Evolutionary conservation across 164 flowering plant species (phyloP).

Genomic region (Malania oleifera): DNA sequence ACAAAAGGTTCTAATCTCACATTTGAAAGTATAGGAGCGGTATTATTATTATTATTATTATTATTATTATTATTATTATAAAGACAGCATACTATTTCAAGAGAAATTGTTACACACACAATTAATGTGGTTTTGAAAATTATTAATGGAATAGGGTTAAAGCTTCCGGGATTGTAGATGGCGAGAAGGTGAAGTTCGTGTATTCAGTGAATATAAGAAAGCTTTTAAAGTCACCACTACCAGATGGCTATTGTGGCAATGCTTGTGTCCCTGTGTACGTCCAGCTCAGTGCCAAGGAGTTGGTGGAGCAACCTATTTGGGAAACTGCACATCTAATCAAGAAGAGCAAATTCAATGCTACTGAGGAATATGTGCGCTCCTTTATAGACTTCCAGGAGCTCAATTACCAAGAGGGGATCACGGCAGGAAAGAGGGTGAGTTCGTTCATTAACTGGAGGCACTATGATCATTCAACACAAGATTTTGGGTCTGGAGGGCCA

Average conservation of each 20-base stretch:
- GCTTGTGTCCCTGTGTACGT: conserved; percentile 67
- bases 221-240: conserved; percentile 53
- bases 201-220: conserved; percentile 54
- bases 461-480: conserved; percentile 65
- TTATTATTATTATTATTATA: no score
- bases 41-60: no score
- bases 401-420: conserved; percentile 46
- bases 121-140: no score
- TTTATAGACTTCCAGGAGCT: conserved; percentile 65
- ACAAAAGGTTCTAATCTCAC: no score
- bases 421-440: conserved; percentile 55
- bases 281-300: conserved; percentile 36
- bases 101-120: no score
- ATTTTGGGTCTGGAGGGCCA: conserved; percentile 83
- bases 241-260: conserved; percentile 75
- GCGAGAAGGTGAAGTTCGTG: conserved; percentile 59
- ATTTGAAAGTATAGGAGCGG: no score
- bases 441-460: conserved; percentile 85
- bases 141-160: conserved; percentile 55
- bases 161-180: conserved; percentile 31
- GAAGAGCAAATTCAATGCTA: conserved; percentile 51
- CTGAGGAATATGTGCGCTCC: conserved; percentile 59
- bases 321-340: conserved; percentile 54
- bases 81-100: no score
- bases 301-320: conserved; percentile 59